Percentiles rank a stretch among this genome's conserved stretches.
phyloP scores from a whole-genome alignment of 345 rosid species.

The Acer negundo region DNA sequence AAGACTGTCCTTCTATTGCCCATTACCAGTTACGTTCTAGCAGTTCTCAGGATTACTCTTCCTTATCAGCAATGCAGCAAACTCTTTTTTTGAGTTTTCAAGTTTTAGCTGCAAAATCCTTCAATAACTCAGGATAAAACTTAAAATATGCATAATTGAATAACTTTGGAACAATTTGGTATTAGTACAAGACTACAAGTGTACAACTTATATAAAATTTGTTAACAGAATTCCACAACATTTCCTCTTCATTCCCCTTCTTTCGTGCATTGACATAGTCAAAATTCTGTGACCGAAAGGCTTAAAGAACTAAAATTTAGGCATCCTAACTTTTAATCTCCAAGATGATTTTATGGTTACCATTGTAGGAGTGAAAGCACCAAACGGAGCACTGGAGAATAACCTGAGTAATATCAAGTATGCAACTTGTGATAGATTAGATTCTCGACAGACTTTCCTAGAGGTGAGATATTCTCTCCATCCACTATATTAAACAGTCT shows the following conservation, averaged over 20 bases:
- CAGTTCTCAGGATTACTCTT: neutral
- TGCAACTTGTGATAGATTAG: neutral
- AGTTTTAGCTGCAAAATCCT: slow-evolving; percentile 9
- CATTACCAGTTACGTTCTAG: neutral
- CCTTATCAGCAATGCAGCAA: neutral
- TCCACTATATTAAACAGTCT: neutral
- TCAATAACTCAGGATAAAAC: neutral
- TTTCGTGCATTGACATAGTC: neutral
- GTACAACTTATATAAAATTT: neutral
- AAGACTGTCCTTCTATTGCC: neutral
- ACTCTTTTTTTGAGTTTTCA: neutral
- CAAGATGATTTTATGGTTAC: neutral
- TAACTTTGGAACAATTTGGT: slow-evolving; percentile 1
- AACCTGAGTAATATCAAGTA: neutral
- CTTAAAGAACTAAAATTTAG: neutral
- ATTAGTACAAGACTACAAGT: no score
- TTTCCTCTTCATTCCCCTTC: neutral
- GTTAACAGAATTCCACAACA: neutral
- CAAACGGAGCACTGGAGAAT: neutral
- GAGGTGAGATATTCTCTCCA: neutral
- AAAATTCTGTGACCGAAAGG: neutral
- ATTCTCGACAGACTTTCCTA: neutral
- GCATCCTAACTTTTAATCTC: neutral
- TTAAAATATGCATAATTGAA: neutral
- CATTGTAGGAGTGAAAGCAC: neutral